phyloP scores from a whole-genome alignment of 805 yeast species.

The Metschnikowia koreensis region DNA sequence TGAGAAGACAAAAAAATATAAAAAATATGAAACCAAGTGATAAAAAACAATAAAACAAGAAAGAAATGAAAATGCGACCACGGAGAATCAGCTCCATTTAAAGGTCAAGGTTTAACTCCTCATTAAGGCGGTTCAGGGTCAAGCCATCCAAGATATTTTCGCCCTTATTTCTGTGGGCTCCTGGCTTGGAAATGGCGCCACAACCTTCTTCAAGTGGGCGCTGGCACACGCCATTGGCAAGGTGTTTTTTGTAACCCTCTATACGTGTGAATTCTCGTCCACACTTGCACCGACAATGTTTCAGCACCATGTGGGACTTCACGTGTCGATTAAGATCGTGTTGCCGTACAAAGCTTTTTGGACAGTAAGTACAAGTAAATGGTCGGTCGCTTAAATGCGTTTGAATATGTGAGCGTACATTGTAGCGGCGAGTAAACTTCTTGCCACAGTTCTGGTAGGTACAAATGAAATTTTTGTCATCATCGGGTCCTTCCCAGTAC shows the following conservation, averaged over 20 bases:
- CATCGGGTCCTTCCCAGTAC: constrained; percentile 78
- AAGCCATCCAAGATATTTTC: constrained; percentile 18
- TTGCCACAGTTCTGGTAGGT: constrained; percentile 77
- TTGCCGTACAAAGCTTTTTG: constrained; percentile 87
- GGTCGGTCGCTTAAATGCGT: constrained; percentile 96
- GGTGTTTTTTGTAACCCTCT: constrained; percentile 84
- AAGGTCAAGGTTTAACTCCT: constrained; percentile 15
- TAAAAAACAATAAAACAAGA: constrained; percentile 1
- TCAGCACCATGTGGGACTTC: constrained; percentile 76
- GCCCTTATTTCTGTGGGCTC: constrained; percentile 9
- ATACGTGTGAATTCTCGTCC: constrained; percentile 91
- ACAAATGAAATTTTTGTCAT: constrained; percentile 69
- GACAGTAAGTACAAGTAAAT: constrained; percentile 73
- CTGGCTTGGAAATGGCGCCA: constrained; percentile 14
- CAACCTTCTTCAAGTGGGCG: constrained; percentile 6
- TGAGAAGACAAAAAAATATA: background rate
- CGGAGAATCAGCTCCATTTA: background rate
- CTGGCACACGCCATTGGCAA: constrained; percentile 36
- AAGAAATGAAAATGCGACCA: constrained; percentile 8
- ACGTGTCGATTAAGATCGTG: constrained; percentile 91
- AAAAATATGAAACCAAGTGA: background rate
- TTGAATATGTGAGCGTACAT: constrained; percentile 92
- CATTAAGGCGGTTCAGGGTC: constrained; percentile 19
- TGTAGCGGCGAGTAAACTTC: constrained; percentile 82
- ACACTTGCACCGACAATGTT: constrained; percentile 74